Evolutionary conservation across 2,329 filamentous ascomycete species (phyloP).

Genomic region (Onygenales sp.): DNA sequence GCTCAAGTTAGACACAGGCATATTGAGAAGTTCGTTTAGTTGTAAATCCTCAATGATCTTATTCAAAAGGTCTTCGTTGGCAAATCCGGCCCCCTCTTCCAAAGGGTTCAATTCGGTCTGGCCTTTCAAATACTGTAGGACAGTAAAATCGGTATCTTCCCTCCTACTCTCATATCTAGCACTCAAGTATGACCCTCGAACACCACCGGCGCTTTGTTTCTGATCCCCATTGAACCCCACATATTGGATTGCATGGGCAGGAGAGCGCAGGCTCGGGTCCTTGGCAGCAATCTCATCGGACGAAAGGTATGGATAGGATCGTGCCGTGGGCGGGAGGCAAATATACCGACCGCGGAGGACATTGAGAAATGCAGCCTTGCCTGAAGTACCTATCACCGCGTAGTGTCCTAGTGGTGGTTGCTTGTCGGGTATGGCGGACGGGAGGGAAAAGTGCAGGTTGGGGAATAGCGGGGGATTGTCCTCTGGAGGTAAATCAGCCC

Average conservation of each 20-base stretch:
- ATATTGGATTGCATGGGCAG: conserved; percentile 67
- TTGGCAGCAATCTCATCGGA: conserved; percentile 48
- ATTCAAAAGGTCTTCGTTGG: conserved; percentile 45
- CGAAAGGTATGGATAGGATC: conserved; percentile 70
- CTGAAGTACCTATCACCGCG: conserved; percentile 72
- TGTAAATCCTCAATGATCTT: conserved; percentile 61
- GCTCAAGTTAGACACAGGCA: conserved; percentile 82
- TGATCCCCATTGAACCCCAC: conserved; percentile 80
- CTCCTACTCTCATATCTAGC: conserved; percentile 82
- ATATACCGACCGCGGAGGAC: conserved; percentile 67
- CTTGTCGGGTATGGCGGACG: conserved; percentile 33
- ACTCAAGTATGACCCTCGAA: conserved; percentile 69
- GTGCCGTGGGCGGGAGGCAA: conserved; percentile 63
- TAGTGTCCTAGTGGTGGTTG: conserved; percentile 51
- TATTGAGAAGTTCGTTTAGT: conserved; percentile 58
- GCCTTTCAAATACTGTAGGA: conserved; percentile 70
- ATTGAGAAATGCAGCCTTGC: conserved; percentile 75
- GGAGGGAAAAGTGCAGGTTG: conserved; percentile 59
- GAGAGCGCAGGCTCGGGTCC: conserved; percentile 44
- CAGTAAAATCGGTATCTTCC: conserved; percentile 79
- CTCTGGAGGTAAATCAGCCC: conserved; percentile 32
- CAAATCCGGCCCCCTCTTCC: conserved; percentile 32
- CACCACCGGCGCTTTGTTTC: conserved; percentile 36
- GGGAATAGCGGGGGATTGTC: conserved; percentile 65
- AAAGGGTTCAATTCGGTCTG: conserved; percentile 74